Base-by-base conservation (phyloP, 1,284 basidiomycete genomes). In the Ceraceosorus guamensis region DNA sequence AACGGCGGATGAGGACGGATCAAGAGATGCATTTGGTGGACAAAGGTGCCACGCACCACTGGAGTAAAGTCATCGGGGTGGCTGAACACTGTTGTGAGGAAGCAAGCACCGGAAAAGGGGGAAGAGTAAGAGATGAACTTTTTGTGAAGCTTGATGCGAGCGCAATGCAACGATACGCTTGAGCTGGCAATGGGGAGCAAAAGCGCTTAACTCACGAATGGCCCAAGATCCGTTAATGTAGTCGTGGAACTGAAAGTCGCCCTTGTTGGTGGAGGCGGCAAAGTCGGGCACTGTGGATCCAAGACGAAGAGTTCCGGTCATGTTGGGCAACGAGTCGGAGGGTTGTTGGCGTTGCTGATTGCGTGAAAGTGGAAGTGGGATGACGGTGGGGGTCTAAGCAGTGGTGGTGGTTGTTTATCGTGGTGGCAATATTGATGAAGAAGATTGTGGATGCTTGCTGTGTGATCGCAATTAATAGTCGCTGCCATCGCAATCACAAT, bases 201-300 rank as follows among this genome's bases (percentile, higher is more conserved):
- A 24, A 24, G 24, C 24, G 24, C 24, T 24, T 24, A 3, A 24
- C 24, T 24, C 24, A 24, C 24, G 61, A 50, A 88, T 69, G 2
- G 62, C 88, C 93, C 95, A 99, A 35, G 85, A 87, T 73, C 86
- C 80, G 48, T 85, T 87, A 70, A 90, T 85, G 84, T 85, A 97
- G 46, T 95, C 85, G 77, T 95, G 91, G 82, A 96, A 96, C 71
- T 85, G 60, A 55, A 76, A 60, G 5, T 56, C 54, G 33, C 73
- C 73, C 61, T 73, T 65, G 45, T 69, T 75, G 35, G 72, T 71
- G 60, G 75, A 66, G 46, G 73, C 72, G 50, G 63, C 61, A 55
- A 76, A 76, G 64, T 76, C 66, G 39, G 73, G 73, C 13, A 70
- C 73, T 43, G 69, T 60, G 47, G 66, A 70, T 37, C 73, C 73